Evolutionary conservation across 768 basidiomycete genomes (phyloP).

Genomic region (Suillus americanus): DNA sequence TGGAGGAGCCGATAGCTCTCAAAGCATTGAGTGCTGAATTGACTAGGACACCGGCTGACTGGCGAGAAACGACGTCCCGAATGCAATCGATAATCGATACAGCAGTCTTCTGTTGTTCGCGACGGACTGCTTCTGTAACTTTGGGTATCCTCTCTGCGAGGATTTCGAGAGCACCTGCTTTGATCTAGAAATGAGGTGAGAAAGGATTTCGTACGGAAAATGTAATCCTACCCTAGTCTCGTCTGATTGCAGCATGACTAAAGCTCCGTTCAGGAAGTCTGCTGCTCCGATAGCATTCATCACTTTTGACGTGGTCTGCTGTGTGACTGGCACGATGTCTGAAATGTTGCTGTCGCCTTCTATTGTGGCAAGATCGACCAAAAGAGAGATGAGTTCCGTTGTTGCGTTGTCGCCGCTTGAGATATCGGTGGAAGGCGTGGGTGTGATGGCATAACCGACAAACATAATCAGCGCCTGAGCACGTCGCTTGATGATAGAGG

Average conservation of each 20-base stretch:
- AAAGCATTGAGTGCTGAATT: constrained; percentile 60
- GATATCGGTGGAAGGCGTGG: constrained; percentile 5
- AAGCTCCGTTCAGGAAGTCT: constrained; percentile 62
- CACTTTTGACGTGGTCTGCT: constrained; percentile 49
- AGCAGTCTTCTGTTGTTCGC: constrained; percentile 47
- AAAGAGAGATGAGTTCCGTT: constrained; percentile 44
- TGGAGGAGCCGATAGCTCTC: constrained; percentile 54
- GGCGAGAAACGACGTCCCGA: constrained; percentile 44
- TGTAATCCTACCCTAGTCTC: constrained; percentile 46
- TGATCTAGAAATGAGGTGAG: constrained; percentile 43
- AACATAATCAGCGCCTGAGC: constrained; percentile 70
- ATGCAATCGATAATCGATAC: constrained; percentile 52
- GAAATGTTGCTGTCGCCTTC: constrained; percentile 36
- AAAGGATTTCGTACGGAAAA: not conserved
- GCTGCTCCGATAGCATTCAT: constrained; percentile 66
- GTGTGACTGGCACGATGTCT: constrained; percentile 47
- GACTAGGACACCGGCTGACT: constrained; percentile 40
- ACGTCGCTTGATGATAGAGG: constrained; percentile 52
- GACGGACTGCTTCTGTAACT: constrained; percentile 57
- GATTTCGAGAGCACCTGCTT: constrained; percentile 67
- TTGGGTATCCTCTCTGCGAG: constrained; percentile 64
- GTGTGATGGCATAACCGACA: constrained; percentile 51
- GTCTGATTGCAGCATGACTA: constrained; percentile 54
- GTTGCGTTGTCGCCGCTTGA: constrained; percentile 23
- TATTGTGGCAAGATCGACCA: constrained; percentile 48